Percentiles rank a stretch among this genome's conserved stretches.
phyloP scores from a whole-genome alignment of 148 eudicot species.

The Cornus controversa region DNA sequence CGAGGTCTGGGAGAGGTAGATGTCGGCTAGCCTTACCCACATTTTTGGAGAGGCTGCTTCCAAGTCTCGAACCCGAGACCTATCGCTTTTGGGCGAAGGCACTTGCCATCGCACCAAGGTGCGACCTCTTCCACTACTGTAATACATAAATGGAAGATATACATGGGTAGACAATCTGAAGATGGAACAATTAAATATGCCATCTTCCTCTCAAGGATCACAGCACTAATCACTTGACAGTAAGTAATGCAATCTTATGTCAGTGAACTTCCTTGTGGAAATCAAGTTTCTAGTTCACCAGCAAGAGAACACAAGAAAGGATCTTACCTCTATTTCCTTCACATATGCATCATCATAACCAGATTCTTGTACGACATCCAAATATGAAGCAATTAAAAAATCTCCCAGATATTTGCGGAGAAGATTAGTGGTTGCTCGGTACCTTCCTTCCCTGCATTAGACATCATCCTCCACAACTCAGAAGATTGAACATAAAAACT shows the following conservation, averaged over 20 bases:
- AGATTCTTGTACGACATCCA: constrained; percentile 67
- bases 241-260: background rate
- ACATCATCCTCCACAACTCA: constrained; percentile 9
- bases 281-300: background rate
- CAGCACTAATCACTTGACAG: background rate
- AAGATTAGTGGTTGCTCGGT: constrained; percentile 49
- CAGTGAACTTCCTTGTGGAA: background rate
- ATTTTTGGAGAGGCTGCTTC: too few species aligned
- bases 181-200: background rate
- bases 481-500: background rate
- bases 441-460: constrained; percentile 68
- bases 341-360: constrained; percentile 69
- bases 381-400: constrained; percentile 81
- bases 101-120: too few species aligned
- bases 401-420: constrained; percentile 96
- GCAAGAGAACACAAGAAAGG: constrained; percentile 3
- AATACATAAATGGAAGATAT: background rate
- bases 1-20: too few species aligned
- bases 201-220: background rate
- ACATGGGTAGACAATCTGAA: background rate
- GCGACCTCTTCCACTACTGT: background rate
- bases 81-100: too few species aligned
- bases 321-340: constrained; percentile 85
- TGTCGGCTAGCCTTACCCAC: too few species aligned
- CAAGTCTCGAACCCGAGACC: too few species aligned